phyloP scores from a whole-genome alignment of 1,284 basidiomycete species.

The Paramarasmius palmivorus region DNA sequence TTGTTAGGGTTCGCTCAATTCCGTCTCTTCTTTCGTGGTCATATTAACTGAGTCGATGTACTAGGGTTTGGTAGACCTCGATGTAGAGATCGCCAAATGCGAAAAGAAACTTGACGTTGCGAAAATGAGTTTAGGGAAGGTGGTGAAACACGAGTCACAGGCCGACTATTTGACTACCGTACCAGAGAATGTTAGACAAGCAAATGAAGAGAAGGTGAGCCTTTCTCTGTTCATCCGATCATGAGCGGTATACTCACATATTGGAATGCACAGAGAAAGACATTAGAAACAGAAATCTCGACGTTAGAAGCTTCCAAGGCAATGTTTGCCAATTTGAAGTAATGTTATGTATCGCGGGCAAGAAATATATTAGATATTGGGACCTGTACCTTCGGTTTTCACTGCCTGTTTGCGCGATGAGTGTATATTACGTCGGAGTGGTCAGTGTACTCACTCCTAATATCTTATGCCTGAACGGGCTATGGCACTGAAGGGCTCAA shows the following conservation, averaged over 20 bases:
- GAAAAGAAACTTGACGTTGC: slow-evolving; percentile 84
- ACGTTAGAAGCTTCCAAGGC: slow-evolving; percentile 58
- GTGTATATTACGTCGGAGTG: no score
- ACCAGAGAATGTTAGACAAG: slow-evolving; percentile 71
- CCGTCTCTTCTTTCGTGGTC: not conserved
- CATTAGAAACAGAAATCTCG: slow-evolving; percentile 62
- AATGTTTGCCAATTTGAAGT: slow-evolving; percentile 59
- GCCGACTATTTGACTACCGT: slow-evolving; percentile 80
- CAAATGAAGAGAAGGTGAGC: slow-evolving; percentile 80
- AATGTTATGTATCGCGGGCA: no score
- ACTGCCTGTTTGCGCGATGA: no score
- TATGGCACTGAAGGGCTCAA: no score
- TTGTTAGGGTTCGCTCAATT: slow-evolving; percentile 62
- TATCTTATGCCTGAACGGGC: no score
- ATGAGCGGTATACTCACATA: slow-evolving; percentile 9
- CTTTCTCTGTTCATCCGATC: not conserved
- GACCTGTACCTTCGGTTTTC: no score
- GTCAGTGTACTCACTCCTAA: no score
- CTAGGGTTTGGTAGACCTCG: slow-evolving; percentile 84
- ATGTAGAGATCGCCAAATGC: slow-evolving; percentile 82
- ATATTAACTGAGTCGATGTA: no score
- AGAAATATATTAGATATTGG: no score
- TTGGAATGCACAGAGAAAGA: slow-evolving; percentile 53
- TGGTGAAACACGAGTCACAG: slow-evolving; percentile 72
- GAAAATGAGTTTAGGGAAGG: slow-evolving; percentile 71